These are phyloP conservation scores for Ganoderma boninense DNA, from an alignment of 1,284 basidiomycete genomes.

Conservation along the genomic window DNA sequence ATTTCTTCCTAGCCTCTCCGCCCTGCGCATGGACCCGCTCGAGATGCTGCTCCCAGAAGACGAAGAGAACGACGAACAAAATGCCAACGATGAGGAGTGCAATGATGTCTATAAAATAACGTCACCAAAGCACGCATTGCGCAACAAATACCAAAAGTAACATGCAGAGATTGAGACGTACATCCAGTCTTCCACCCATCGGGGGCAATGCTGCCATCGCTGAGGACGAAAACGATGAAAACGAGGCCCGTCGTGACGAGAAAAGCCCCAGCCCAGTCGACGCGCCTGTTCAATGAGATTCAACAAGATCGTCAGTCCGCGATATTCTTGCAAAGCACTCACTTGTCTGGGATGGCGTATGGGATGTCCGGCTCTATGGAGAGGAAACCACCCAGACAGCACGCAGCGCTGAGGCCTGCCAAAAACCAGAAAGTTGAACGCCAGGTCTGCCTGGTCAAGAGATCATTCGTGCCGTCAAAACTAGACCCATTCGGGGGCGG, in stretches of 20 bases:
- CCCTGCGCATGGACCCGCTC: slow-evolving; percentile 48
- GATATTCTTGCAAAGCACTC: not conserved
- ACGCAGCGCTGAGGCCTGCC: slow-evolving; percentile 53
- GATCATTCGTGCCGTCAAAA: not conserved
- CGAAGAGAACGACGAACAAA: slow-evolving; percentile 65
- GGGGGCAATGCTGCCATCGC: slow-evolving; percentile 75
- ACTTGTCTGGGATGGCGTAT: slow-evolving; percentile 54
- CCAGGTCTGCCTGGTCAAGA: slow-evolving; percentile 52
- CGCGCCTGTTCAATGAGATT: slow-evolving; percentile 44
- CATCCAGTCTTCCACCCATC: slow-evolving; percentile 81
- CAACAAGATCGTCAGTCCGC: not conserved
- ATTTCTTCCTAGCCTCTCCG: slow-evolving; percentile 24
- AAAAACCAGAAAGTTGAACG: slow-evolving; percentile 62
- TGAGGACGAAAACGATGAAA: slow-evolving; percentile 82
- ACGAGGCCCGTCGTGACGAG: slow-evolving; percentile 81
- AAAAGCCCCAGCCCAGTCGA: slow-evolving; percentile 89
- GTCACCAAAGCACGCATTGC: not conserved
- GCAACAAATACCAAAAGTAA: not conserved
- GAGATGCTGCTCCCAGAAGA: slow-evolving; percentile 76
- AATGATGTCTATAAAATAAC: slow-evolving; percentile 56
- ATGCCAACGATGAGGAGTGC: slow-evolving; percentile 73
- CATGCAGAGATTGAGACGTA: slow-evolving; percentile 47
- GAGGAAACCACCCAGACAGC: slow-evolving; percentile 50
- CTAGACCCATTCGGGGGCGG: not conserved
- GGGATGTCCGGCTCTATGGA: slow-evolving; percentile 54